Conservation (phyloP, 2,329 filamentous ascomycete species). For the Microascus cirrosus region DNA sequence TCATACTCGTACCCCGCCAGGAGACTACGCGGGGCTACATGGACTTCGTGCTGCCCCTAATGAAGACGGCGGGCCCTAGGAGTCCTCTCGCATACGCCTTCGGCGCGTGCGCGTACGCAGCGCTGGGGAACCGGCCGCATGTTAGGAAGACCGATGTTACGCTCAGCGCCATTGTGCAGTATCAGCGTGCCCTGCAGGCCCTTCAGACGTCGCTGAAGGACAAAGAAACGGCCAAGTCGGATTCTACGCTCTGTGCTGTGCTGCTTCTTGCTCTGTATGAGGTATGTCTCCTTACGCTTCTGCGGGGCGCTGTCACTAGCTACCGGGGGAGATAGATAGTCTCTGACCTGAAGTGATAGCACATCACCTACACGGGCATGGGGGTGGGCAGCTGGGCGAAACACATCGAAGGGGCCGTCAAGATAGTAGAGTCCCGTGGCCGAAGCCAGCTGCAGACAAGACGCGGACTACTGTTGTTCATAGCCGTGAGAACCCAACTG, state of each 20-base stretch:
- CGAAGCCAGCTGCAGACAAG: slow-evolving; percentile 42
- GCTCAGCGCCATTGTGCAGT: slow-evolving; percentile 12
- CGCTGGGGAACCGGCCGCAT: slow-evolving; percentile 39
- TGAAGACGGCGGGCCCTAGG: slow-evolving; percentile 30
- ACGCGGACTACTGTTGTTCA: slow-evolving; percentile 42
- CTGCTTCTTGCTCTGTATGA: slow-evolving; percentile 51
- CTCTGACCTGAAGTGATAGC: slow-evolving; percentile 13
- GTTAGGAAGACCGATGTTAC: slow-evolving; percentile 19
- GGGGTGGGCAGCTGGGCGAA: slow-evolving; percentile 43
- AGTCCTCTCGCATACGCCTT: slow-evolving; percentile 45
- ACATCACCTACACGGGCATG: slow-evolving; percentile 42
- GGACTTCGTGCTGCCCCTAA: slow-evolving; percentile 46
- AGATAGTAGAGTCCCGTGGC: slow-evolving; percentile 46
- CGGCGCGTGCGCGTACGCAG: slow-evolving; percentile 46
- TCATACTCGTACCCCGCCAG: slow-evolving; percentile 40
- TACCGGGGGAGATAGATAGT: neutral
- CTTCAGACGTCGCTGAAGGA: slow-evolving; percentile 32
- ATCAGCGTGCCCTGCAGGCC: slow-evolving; percentile 1
- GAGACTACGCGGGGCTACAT: slow-evolving; percentile 40
- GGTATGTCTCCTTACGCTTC: slow-evolving; percentile 16
- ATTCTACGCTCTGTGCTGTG: slow-evolving; percentile 48
- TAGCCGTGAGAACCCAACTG: slow-evolving; percentile 50
- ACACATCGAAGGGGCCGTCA: slow-evolving; percentile 53
- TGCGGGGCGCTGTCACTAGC: no score
- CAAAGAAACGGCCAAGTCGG: slow-evolving; percentile 34